Evolutionary conservation across 2,329 filamentous ascomycete species (phyloP).

Genomic region (Didymella pinodella): DNA sequence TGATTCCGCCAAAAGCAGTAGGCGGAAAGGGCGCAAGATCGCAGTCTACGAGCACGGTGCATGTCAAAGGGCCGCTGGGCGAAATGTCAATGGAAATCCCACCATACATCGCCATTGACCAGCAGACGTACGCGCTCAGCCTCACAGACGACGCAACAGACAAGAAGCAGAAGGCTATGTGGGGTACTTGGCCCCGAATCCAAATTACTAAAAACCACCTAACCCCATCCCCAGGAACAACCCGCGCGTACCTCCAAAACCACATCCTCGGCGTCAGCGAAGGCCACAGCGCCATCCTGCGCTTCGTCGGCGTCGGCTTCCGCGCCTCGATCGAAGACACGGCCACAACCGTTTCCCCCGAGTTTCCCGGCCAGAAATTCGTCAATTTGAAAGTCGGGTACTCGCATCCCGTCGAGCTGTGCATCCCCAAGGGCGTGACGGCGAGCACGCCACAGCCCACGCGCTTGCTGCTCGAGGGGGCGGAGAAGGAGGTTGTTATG

Average conservation of each 20-base stretch:
- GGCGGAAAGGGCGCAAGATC: conserved; percentile 65
- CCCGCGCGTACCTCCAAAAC: conserved; percentile 87
- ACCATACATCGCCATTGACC: conserved; percentile 74
- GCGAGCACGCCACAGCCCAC: conserved; percentile 91
- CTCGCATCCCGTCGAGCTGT: conserved; percentile 92
- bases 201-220: conserved; percentile 14
- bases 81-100: conserved; percentile 81
- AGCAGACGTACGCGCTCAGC: conserved; percentile 71
- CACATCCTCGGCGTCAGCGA: conserved; percentile 94
- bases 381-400: conserved; percentile 95
- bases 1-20: conserved; percentile 69
- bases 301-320: conserved; percentile 95
- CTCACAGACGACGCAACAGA: conserved; percentile 70
- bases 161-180: conserved; percentile 89
- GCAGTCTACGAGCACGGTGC: conserved; percentile 71
- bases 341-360: conserved; percentile 69
- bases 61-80: conserved; percentile 82
- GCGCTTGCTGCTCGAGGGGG: conserved; percentile 86
- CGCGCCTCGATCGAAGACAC: conserved; percentile 83
- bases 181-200: conserved; percentile 67
- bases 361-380: conserved; percentile 84
- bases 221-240: conserved; percentile 70
- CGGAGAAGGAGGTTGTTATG: conserved; percentile 85
- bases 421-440: conserved; percentile 80
- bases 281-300: conserved; percentile 91